Base-by-base conservation (phyloP, 805 yeast species). In the Lachancea cidri region DNA sequence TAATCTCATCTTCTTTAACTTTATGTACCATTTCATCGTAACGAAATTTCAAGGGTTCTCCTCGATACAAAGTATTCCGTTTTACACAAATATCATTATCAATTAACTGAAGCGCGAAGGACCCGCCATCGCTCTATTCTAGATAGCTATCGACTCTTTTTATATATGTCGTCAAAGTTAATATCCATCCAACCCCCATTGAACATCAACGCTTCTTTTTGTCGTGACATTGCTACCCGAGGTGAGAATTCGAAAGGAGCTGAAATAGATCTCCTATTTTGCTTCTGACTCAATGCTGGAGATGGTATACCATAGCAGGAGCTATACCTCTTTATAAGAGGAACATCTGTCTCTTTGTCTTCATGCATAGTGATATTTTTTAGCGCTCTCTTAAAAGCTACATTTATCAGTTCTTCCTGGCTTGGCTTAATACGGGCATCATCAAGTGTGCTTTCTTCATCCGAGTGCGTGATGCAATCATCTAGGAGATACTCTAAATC, bases 401-500 rank as follows among this genome's bases (percentile, higher is more conserved):
- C 32, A 22, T 46, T 35, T 9, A 44, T 40, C 25, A 36, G 36
- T 20, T 25, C 41, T 15, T 41, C 46, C n/a, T 17, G n/a, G 16
- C 15, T 17, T 24, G 18, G n/a, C n/a, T 22, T 27, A 15, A 30
- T 14, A 11, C 5, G 30, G 30, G n/a, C 14, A 8, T 29, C 32
- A 13, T 29, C 32, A n/a, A 29, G 7, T 17, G 27, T 17, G 5
- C 9, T 44, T 14, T 19, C 43, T 37, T 36, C 43, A 19, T 33
- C 41, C 7, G 30, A 29, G 33, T 17, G 20, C 5, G 29, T 33
- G 15, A n/a, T n/a, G n/a, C n/a, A n/a, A n/a, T 54, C 56, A 3
- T 44, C 51, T 8, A 59, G 37, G 15, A 57, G 36, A 35, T 57
- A 57, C 24, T 50, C 52, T 20, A 59, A 42, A 17, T 55, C 60